Conservation (phyloP, 2,329 filamentous ascomycete genomes). For the Cladophialophora immunda region DNA sequence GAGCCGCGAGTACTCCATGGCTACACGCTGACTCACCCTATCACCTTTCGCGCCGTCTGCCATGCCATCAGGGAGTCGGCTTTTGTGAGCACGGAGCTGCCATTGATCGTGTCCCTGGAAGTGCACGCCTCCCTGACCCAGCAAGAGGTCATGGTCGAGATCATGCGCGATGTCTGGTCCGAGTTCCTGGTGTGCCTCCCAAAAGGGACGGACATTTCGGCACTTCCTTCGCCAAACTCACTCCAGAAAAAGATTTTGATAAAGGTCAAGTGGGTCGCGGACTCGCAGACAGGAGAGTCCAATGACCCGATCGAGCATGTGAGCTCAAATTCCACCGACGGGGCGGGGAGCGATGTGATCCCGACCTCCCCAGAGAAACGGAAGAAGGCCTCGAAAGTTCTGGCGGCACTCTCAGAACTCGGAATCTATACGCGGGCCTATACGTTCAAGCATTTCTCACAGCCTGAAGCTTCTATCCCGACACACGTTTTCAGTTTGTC, state of each 20-base stretch:
- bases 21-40: conserved; percentile 84
- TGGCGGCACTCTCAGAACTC: conserved; percentile 74
- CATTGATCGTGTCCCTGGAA: conserved; percentile 90
- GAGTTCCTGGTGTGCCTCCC: conserved; percentile 73
- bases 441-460: conserved; percentile 76
- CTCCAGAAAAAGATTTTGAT: conserved; percentile 82
- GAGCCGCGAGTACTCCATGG: conserved; percentile 88
- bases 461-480: conserved; percentile 65
- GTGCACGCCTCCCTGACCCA: conserved; percentile 84
- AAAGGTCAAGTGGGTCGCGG: conserved; percentile 75
- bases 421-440: conserved; percentile 89
- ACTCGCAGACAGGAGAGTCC: conserved; percentile 49
- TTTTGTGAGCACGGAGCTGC: conserved; percentile 77
- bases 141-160: conserved; percentile 90
- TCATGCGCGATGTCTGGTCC: conserved; percentile 90
- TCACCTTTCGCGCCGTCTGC: conserved; percentile 88
- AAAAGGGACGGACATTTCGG: conserved; percentile 44
- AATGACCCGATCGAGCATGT: conserved; percentile 39
- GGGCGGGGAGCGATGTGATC: conserved; percentile 42
- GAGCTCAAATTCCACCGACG: conserved; percentile 50
- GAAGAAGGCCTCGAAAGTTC: conserved; percentile 69
- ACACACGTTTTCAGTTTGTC: conserved; percentile 72
- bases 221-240: conserved; percentile 74
- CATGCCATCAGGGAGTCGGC: conserved; percentile 79
- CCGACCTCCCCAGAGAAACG: conserved; percentile 45